Base-by-base conservation (phyloP, 495 filamentous ascomycete species). In the Penicillium ucsense region DNA sequence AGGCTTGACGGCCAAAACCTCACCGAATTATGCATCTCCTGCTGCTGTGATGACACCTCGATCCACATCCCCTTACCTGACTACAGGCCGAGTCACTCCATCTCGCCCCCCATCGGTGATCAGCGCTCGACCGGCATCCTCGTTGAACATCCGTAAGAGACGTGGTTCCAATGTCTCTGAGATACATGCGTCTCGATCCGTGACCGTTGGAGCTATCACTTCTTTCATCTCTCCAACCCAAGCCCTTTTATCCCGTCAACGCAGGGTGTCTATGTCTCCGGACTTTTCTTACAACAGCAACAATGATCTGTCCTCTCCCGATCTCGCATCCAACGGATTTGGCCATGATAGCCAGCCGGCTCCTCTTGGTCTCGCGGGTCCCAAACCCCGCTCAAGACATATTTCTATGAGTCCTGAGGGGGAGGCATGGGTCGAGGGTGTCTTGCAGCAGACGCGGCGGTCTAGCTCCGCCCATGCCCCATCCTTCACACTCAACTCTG, bases 341-440 rank as follows among this genome's bases (percentile, higher is more conserved):
- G 31, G 47, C 8, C 52, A 46, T 4, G 59, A 61, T 29, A 44
- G 56, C 35, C 60, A 55, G 4, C 51, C 70, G 20, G 58, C 64
- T 3, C 70, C 73, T 4, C 65, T 76, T 8, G 73, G 71, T 12
- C 62, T 76, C 20, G 74, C 73, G 1, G 74, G 74, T 3, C 72
- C 72, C 1, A 73, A 66, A 34, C 70, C 70, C 6, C 66, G 70
- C 8, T 67, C 67, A 4, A 62, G 67, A 38, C 65, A 69, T 8
- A 54, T 66, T 27, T 68, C 69, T 12, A 75, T 78, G 55, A 72
- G 62, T 29, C 70, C 73, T 0, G 65, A 73, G 29, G 74, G 73
- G 45, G 73, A 78, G 59, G 73, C 73, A 3, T 76, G 73, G 74
- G 73, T 74, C 1, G 67, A 67, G 50, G 64, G 67, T 42, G 70